Percentiles rank a stretch among this genome's conserved stretches.
Evolutionary conservation across 2,329 filamentous ascomycete genomes (phyloP).

Genomic region (Calonectria pseudoreteaudii): DNA sequence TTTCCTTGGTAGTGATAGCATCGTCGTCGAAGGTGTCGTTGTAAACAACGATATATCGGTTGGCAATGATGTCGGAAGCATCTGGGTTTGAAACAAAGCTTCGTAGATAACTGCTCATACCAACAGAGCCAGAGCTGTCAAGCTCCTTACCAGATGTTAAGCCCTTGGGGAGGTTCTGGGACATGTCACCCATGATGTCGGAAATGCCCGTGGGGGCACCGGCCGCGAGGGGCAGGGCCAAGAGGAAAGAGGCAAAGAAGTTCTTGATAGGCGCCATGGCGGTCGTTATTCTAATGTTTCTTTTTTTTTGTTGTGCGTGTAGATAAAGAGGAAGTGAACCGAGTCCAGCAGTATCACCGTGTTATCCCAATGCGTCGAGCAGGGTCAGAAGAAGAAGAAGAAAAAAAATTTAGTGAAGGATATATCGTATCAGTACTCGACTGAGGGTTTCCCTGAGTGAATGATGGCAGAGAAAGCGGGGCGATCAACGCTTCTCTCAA

Average conservation of each 20-base stretch:
- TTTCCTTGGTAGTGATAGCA: conserved; percentile 62
- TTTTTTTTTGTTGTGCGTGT: conserved; percentile 7
- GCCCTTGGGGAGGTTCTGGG: conserved; percentile 24
- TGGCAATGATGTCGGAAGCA: conserved; percentile 61
- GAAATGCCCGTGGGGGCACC: conserved; percentile 39
- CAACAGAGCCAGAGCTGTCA: conserved; percentile 14
- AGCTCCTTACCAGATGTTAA: conserved; percentile 23
- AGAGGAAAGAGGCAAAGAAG: conserved; percentile 40
- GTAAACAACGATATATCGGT: conserved; percentile 75
- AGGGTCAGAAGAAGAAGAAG: conserved; percentile 29
- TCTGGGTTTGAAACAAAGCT: conserved; percentile 62
- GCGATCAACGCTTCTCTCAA: conserved; percentile 49
- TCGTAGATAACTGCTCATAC: conserved; percentile 46
- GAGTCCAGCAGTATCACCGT: conserved; percentile 46
- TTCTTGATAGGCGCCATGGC: conserved; percentile 43
- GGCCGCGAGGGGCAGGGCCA: conserved; percentile 42
- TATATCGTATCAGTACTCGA: conserved; percentile 18
- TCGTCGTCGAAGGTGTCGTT: conserved; percentile 64
- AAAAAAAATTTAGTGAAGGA: conserved; percentile 26
- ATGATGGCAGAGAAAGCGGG: conserved; percentile 39
- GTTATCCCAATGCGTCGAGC: conserved; percentile 32
- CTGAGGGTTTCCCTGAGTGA: conserved; percentile 32
- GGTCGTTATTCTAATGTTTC: conserved; percentile 24
- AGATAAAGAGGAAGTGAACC: conserved; percentile 38
- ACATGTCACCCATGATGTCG: conserved; percentile 31